Conservation (phyloP, 1,284 basidiomycete genomes). For the Stygiomarasmius scandens region DNA sequence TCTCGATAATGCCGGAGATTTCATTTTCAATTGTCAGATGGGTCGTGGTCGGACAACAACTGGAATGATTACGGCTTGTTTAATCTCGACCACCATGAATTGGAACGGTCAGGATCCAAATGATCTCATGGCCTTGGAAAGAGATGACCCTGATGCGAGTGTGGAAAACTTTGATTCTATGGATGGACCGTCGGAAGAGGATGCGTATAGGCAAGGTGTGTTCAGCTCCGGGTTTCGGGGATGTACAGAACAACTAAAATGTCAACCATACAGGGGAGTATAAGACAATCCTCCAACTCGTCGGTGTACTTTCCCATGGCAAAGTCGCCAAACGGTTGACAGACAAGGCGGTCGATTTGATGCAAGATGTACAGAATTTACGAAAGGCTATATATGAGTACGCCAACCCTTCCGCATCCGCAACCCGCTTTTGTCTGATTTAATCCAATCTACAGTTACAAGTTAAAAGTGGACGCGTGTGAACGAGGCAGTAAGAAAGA, state of each 20-base stretch:
- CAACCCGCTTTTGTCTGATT: constrained; percentile 4
- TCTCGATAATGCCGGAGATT: constrained; percentile 69
- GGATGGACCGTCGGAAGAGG: constrained; percentile 82
- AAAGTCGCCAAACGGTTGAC: constrained; percentile 93
- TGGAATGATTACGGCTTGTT: constrained; percentile 89
- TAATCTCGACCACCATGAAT: constrained; percentile 80
- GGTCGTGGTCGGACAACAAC: constrained; percentile 85
- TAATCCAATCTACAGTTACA: constrained; percentile 62
- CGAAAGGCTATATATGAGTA: constrained; percentile 92
- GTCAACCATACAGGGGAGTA: constrained; percentile 75
- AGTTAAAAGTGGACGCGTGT: constrained; percentile 85
- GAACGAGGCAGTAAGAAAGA: constrained; percentile 81
- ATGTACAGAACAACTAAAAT: background rate
- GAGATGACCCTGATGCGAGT: constrained; percentile 43
- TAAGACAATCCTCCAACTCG: constrained; percentile 94
- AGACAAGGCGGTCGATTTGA: constrained; percentile 86
- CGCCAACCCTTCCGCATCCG: constrained; percentile 24
- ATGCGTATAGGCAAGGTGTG: constrained; percentile 84
- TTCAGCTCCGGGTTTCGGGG: background rate
- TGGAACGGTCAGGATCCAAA: constrained; percentile 50
- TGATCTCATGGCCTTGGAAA: constrained; percentile 25
- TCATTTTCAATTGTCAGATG: constrained; percentile 90
- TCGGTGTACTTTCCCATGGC: constrained; percentile 85
- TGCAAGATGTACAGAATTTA: constrained; percentile 94
- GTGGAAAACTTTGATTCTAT: constrained; percentile 61